Base-by-base conservation (phyloP, 148 eudicot species). In the Chenopodium album region DNA sequence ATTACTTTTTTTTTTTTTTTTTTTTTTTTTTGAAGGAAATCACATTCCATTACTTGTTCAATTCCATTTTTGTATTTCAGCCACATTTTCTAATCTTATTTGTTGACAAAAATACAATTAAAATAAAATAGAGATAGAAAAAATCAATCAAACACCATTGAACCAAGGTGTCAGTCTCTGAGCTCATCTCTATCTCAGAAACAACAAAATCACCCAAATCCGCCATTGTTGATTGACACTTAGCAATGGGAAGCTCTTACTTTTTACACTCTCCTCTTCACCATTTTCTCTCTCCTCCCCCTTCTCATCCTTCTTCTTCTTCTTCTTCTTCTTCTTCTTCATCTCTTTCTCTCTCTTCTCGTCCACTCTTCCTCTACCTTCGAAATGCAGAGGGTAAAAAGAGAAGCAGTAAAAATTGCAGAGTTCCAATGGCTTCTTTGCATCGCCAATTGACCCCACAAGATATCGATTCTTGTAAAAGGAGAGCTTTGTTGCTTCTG, bases 401-500 rank as follows among this genome's bases (percentile, higher is more conserved):
- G 23, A 83, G 86, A 32, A 87, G 63, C 82, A 82, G 60, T 60
- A 88, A 60, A 50, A 74, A 4, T 41, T 44, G 34, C 31, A 82
- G 78, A 70, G 11, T 73, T 81, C 73, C 86, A 46, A 80, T 89
- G 87, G 90, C 89, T 76, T 89, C 85, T 80, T n/a, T 82, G 71
- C 82, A 75, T 17, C 85, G 48, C 4, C 82, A 82, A 76, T 16
- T 75, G 26, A 79, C 72, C 62, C 80, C 87, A 32, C 79, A 84
- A 63, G 85, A 83, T 28, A 41, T 75, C 46, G 81, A 71, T 78
- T 82, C 75, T 63, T 85, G 79, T 73, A 83, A 83, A 46, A 88
- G 94, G 85, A 91, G 92, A 84, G 88, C 87, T 12, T 72, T 92
- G 74, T 67, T 91, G 37, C 76, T 91, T 69, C 78, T 95, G 85